Evolutionary conservation across 768 basidiomycete species (phyloP).

Genomic region (Mycena sanguinolenta): DNA sequence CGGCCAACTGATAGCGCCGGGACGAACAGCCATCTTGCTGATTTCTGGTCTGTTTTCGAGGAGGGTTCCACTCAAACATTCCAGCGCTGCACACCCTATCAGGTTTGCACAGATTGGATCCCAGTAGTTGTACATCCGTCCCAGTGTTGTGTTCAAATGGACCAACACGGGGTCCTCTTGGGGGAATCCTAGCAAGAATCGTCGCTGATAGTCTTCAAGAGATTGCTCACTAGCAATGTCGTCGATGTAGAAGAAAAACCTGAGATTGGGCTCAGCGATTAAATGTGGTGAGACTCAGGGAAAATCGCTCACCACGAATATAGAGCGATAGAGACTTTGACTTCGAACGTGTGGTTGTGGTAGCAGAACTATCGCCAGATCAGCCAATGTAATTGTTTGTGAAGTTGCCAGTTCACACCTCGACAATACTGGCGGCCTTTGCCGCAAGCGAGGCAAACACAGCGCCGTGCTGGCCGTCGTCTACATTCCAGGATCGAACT

Average conservation of each 20-base stretch:
- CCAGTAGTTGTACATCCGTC: constrained; percentile 35
- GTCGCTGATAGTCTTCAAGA: constrained; percentile 34
- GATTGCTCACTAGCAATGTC: constrained; percentile 29
- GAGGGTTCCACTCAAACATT: constrained; percentile 37
- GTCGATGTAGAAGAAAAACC: constrained; percentile 42
- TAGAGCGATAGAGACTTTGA: constrained; percentile 35
- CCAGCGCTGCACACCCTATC: constrained; percentile 37
- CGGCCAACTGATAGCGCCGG: constrained; percentile 34
- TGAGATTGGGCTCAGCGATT: background rate
- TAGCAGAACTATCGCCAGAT: constrained; percentile 34
- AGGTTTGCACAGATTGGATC: constrained; percentile 34
- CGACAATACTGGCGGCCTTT: constrained; percentile 4
- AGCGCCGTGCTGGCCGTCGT: background rate
- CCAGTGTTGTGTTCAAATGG: constrained; percentile 30
- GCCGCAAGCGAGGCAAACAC: background rate
- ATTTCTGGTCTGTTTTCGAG: constrained; percentile 30
- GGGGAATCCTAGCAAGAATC: constrained; percentile 34
- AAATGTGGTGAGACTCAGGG: background rate
- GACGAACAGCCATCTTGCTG: constrained; percentile 16
- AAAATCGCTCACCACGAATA: constrained; percentile 36
- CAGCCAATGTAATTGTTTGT: background rate
- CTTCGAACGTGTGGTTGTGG: constrained; percentile 34
- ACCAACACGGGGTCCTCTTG: constrained; percentile 39
- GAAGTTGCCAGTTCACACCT: background rate
- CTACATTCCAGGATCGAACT: constrained; percentile 7